phyloP scores from a whole-genome alignment of 192 early-diverging fungal genomes.

The Mortierella claussenii region DNA sequence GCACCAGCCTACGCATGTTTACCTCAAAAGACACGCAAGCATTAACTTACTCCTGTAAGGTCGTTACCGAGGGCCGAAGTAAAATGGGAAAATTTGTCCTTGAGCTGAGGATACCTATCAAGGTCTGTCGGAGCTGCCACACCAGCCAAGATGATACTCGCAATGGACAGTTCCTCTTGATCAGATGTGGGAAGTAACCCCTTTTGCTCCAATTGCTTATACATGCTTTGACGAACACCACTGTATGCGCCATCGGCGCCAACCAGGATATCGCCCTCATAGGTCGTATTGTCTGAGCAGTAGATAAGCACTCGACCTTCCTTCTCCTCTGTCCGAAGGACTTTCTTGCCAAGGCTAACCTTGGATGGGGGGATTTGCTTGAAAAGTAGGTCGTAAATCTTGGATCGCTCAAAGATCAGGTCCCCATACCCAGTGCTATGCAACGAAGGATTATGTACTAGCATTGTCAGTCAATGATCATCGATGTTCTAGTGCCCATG shows the following conservation, averaged over 20 bases:
- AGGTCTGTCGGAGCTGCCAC: slow-evolving; percentile 7
- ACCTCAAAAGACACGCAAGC: no score
- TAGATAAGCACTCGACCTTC: background rate
- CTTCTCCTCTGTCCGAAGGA: slow-evolving; percentile 10
- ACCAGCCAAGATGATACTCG: slow-evolving; percentile 5
- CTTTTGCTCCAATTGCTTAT: slow-evolving; percentile 2
- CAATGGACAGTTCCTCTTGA: background rate
- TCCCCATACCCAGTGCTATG: background rate
- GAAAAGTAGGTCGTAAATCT: slow-evolving; percentile 4
- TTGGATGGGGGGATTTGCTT: background rate
- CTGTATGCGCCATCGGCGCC: slow-evolving; percentile 13
- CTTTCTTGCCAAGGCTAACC: slow-evolving; percentile 2
- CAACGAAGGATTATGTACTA: no score
- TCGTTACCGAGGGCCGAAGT: background rate
- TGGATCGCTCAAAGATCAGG: background rate
- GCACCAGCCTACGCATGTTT: no score
- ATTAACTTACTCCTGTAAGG: background rate
- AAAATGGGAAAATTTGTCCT: slow-evolving; percentile 2
- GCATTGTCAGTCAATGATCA: background rate
- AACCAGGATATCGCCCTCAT: slow-evolving; percentile 14
- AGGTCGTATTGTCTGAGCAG: background rate
- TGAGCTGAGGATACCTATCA: slow-evolving; percentile 9
- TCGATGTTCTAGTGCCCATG: no score
- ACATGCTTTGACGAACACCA: slow-evolving; percentile 4
- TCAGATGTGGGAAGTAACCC: background rate